Conservation (phyloP, 192 early-diverging fungal genomes). For the Coemansia sp. region DNA sequence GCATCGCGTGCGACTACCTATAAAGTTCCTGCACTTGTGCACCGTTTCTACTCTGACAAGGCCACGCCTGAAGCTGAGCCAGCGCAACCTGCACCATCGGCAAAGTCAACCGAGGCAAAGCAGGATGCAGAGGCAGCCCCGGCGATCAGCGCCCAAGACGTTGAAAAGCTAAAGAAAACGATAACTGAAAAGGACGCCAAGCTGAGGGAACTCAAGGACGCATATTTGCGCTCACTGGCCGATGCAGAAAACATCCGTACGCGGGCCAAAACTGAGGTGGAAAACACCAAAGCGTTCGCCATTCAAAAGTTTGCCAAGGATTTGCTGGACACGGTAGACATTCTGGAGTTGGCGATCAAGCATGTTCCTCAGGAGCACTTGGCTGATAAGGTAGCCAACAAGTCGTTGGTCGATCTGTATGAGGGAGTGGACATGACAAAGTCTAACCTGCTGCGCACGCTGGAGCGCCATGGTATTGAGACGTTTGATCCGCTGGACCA, state of each 20-base stretch:
- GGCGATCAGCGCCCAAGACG: conserved; percentile 22
- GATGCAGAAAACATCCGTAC: conserved; percentile 95
- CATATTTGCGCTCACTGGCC: conserved; percentile 87
- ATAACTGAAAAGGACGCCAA: conserved; percentile 53
- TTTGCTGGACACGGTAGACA: conserved; percentile 87
- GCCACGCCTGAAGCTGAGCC: conserved; percentile 6
- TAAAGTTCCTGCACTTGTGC: background rate
- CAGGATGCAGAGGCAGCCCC: conserved; percentile 1
- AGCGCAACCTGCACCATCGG: no score
- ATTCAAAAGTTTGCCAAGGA: conserved; percentile 99
- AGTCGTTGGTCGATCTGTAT: conserved; percentile 75
- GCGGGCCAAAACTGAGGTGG: conserved; percentile 83
- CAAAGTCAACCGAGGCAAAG: background rate
- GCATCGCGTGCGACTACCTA: conserved; percentile 4
- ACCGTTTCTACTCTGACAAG: conserved; percentile 40
- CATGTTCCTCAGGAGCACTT: conserved; percentile 75
- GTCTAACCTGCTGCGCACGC: conserved; percentile 77
- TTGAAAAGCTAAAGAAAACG: conserved; percentile 33
- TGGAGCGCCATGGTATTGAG: conserved; percentile 87
- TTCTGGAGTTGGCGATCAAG: conserved; percentile 84
- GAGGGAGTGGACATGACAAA: conserved; percentile 89
- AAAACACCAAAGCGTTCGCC: conserved; percentile 77
- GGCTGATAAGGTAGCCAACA: conserved; percentile 54
- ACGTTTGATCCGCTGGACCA: conserved; percentile 78
- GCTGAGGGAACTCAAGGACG: conserved; percentile 66